Evolutionary conservation across 1,284 basidiomycete species (phyloP).

Genomic region (Sanghuangporus weigelae): DNA sequence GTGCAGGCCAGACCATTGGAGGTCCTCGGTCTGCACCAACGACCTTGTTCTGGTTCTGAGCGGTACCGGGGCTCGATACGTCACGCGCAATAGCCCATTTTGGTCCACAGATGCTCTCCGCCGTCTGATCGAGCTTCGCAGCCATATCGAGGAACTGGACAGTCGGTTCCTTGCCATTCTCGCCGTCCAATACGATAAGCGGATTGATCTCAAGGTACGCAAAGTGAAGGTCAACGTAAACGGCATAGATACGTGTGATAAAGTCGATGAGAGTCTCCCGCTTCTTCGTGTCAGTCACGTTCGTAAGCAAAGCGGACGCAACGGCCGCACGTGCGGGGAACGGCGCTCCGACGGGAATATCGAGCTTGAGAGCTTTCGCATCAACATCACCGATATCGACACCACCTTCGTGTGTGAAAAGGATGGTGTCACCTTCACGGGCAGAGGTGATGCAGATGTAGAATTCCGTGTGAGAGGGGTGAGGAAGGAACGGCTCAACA

Average conservation of each 20-base stretch:
- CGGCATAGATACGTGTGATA: slow-evolving; percentile 90
- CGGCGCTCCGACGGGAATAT: slow-evolving; percentile 70
- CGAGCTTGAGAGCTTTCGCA: slow-evolving; percentile 91
- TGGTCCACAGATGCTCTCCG: slow-evolving; percentile 96
- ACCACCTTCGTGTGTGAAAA: slow-evolving; percentile 99
- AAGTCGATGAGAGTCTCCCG: slow-evolving; percentile 91
- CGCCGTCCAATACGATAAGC: slow-evolving; percentile 88
- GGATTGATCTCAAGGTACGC: slow-evolving; percentile 99
- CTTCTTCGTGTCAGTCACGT: slow-evolving; percentile 72
- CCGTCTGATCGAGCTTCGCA: slow-evolving; percentile 98
- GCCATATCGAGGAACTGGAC: slow-evolving; percentile 99
- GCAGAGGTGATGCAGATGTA: slow-evolving; percentile 98
- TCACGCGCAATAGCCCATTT: slow-evolving; percentile 99
- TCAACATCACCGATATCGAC: slow-evolving; percentile 99
- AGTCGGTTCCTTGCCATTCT: slow-evolving; percentile 65
- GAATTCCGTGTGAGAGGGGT: slow-evolving; percentile 91
- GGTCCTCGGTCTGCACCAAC: slow-evolving; percentile 91
- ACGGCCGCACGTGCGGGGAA: slow-evolving; percentile 82
- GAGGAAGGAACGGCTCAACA: slow-evolving; percentile 96
- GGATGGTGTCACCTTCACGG: slow-evolving; percentile 93
- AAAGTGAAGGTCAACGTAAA: slow-evolving; percentile 97
- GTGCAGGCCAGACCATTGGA: slow-evolving; percentile 97
- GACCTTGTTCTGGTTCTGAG: slow-evolving; percentile 36
- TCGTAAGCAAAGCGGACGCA: slow-evolving; percentile 68
- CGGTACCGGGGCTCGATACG: slow-evolving; percentile 63